Conservation (phyloP, 306 rosid genomes). For the Ormosia emarginata region DNA sequence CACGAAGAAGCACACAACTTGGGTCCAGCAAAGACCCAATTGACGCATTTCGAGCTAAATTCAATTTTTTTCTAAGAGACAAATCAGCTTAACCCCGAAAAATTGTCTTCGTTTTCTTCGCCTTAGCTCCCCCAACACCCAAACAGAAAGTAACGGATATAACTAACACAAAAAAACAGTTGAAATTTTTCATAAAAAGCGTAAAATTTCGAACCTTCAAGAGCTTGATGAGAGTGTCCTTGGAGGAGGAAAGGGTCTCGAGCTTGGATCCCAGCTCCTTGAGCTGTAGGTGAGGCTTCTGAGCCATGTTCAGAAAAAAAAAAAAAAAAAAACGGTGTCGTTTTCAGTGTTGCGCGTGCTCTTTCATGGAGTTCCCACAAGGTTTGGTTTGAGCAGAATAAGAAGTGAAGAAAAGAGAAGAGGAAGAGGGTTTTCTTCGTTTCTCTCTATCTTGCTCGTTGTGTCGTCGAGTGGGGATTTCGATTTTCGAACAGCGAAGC, state of each 20-base stretch:
- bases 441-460: background rate
- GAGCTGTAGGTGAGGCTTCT: constrained; percentile 71
- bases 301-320: constrained; percentile 48
- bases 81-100: constrained; percentile 9
- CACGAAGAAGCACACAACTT: background rate
- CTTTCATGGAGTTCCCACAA: constrained; percentile 30
- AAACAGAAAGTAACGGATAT: constrained; percentile 30
- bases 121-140: background rate
- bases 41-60: constrained; percentile 18
- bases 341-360: constrained; percentile 24
- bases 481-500: constrained; percentile 46
- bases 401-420: background rate
- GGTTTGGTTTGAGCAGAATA: background rate
- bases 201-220: constrained; percentile 47
- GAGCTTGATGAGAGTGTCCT: constrained; percentile 61
- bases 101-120: background rate
- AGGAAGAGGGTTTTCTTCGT: constrained; percentile 18
- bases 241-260: constrained; percentile 51
- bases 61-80: background rate
- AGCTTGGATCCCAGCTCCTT: constrained; percentile 94
- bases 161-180: constrained; percentile 22
- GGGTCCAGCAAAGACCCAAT: background rate
- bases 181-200: background rate
- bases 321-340: constrained; percentile 37
- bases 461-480: background rate